Conservation (phyloP, 75 land plant genomes). For the Isoetes taiwanensis region DNA sequence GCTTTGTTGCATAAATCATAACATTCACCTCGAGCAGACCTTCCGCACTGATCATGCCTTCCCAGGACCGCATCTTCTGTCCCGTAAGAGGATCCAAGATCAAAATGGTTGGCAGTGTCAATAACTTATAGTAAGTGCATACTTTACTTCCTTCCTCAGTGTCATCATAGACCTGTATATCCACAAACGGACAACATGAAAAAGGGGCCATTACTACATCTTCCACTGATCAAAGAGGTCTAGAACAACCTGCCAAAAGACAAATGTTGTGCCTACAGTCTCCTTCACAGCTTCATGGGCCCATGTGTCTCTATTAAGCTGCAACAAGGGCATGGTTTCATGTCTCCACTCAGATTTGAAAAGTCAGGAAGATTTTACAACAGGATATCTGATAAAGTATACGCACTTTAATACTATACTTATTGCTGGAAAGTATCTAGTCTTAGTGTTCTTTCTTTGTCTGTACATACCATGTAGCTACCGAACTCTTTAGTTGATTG, state of each 20-base stretch:
- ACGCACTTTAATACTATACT: no score
- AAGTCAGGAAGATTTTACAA: no score
- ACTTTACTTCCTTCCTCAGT: conserved; percentile 88
- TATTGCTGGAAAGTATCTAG: no score
- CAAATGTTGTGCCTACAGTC: conserved; percentile 66
- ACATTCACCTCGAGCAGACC: conserved; percentile 67
- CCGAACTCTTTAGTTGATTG: conserved; percentile 86
- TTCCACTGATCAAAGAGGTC: background rate
- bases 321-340: conserved; percentile 13
- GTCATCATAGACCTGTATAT: conserved; percentile 85
- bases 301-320: conserved; percentile 99
- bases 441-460: no score
- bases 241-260: conserved; percentile 87
- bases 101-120: conserved; percentile 54
- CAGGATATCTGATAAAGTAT: no score
- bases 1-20: background rate
- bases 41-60: conserved; percentile 82
- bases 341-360: no score
- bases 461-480: conserved; percentile 68
- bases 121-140: conserved; percentile 83
- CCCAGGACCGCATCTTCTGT: conserved; percentile 89
- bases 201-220: background rate
- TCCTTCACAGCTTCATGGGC: conserved; percentile 90
- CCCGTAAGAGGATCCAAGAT: conserved; percentile 95
- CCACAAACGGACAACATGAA: background rate